Evolutionary conservation across 176 grass and related monocot species (phyloP).

Genomic region (Oryza australiensis): DNA sequence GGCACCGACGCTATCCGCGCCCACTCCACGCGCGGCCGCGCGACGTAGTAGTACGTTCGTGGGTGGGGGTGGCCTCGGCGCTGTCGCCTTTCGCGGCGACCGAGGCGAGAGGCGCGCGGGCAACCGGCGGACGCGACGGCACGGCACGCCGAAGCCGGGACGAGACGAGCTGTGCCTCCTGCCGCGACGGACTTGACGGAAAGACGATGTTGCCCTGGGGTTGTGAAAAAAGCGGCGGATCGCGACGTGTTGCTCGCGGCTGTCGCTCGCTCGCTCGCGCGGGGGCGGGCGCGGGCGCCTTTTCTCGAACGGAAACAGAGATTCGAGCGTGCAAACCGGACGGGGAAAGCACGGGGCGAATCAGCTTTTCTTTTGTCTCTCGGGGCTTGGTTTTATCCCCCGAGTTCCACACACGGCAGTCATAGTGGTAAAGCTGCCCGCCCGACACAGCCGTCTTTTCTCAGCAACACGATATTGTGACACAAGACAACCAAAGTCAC

Average conservation of each 20-base stretch:
- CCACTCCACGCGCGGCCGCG: no score
- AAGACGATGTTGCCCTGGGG: neutral
- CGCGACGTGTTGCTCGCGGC: conserved; percentile 18
- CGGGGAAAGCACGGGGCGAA: neutral
- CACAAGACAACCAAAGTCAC: neutral
- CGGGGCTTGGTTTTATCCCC: neutral
- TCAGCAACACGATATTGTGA: neutral
- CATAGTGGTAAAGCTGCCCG: neutral
- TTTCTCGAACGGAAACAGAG: conserved; percentile 17
- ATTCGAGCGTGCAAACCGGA: conserved; percentile 4
- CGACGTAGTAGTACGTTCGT: neutral
- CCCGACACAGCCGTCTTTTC: conserved; percentile 35
- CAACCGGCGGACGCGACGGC: neutral
- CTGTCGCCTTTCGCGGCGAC: conserved; percentile 28
- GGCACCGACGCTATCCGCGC: neutral
- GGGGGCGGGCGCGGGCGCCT: neutral
- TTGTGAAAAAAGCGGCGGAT: neutral
- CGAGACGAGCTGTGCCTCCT: neutral
- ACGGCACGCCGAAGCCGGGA: neutral
- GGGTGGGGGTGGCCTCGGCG: neutral
- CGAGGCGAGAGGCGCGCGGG: neutral
- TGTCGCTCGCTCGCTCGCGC: neutral
- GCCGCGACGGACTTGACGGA: neutral
- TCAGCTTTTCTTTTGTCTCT: neutral
- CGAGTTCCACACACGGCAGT: neutral